Conservation (phyloP, 352 stramenopile genomes). For the Pythium scleroteichum region DNA sequence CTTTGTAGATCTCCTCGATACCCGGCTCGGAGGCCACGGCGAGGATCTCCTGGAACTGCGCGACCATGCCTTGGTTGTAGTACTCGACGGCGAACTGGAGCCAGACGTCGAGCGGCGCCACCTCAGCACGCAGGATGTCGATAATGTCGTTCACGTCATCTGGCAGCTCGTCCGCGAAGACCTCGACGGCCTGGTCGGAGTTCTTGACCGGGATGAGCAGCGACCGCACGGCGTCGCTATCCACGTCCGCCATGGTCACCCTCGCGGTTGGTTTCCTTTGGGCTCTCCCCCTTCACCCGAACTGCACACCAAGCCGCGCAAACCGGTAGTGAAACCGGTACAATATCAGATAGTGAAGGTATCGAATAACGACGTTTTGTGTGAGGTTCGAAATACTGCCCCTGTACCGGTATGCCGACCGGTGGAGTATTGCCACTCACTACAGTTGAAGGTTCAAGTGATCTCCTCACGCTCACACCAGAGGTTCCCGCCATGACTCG, state of each 20-base stretch:
- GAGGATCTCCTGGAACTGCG: conserved; percentile 87
- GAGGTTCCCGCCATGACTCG: conserved; percentile 1
- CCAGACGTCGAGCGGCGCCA: conserved; percentile 91
- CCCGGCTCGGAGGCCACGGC: conserved; percentile 76
- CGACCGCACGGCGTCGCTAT: conserved; percentile 48
- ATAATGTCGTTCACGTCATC: conserved; percentile 92
- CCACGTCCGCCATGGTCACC: conserved; percentile 29
- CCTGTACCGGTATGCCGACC: conserved; percentile 14
- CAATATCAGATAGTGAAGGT: background rate
- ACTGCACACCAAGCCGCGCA: conserved; percentile 13
- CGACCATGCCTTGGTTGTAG: conserved; percentile 82
- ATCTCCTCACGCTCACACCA: background rate
- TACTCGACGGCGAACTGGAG: conserved; percentile 91
- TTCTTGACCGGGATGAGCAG: conserved; percentile 92
- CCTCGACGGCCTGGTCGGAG: conserved; percentile 87
- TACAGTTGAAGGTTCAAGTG: conserved; percentile 31
- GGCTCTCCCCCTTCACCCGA: conserved; percentile 11
- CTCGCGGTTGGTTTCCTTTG: conserved; percentile 1
- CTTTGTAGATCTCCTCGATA: conserved; percentile 89
- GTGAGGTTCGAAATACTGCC: conserved; percentile 7
- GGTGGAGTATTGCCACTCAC: conserved; percentile 23
- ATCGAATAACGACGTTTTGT: background rate
- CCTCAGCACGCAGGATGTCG: conserved; percentile 88
- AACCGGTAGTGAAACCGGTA: conserved; percentile 13
- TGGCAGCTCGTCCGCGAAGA: conserved; percentile 89